Percentiles rank a stretch among this genome's conserved stretches.
Evolutionary conservation across 306 rosid species (phyloP).

Genomic region (Corylus heterophylla): DNA sequence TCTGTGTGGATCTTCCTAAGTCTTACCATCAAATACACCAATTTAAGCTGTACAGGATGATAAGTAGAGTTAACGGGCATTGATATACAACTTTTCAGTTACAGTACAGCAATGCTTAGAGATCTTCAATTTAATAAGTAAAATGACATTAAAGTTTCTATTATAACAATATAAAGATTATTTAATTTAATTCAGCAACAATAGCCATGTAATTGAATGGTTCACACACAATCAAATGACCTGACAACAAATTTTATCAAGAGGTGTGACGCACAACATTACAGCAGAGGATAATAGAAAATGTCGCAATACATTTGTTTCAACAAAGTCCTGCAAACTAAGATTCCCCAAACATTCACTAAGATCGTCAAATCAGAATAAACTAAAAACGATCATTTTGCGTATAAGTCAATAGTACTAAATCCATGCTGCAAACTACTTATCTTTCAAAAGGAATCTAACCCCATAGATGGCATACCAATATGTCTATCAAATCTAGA

Average conservation of each 20-base stretch:
- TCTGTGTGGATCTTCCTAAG: background rate
- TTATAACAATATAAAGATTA: too few species aligned
- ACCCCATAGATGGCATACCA: background rate
- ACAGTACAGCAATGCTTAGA: background rate
- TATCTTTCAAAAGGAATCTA: slow-evolving; percentile 3
- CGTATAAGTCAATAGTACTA: background rate
- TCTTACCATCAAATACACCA: slow-evolving; percentile 2
- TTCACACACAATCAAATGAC: background rate
- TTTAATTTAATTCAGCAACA: too few species aligned
- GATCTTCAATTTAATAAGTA: background rate
- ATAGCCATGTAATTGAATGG: background rate
- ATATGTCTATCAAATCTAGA: background rate
- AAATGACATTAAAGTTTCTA: background rate
- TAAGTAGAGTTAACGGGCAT: background rate
- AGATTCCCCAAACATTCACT: slow-evolving; percentile 1
- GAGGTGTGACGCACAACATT: background rate
- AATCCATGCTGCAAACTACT: background rate
- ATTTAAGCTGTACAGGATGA: background rate
- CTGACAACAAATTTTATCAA: background rate
- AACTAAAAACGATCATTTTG: background rate
- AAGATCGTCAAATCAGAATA: slow-evolving; percentile 9
- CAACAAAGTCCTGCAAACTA: slow-evolving; percentile 4
- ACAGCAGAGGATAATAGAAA: background rate
- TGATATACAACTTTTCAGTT: background rate
- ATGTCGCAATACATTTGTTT: slow-evolving; percentile 6